Evolutionary conservation across 176 grass and related monocot species (phyloP).

Genomic region (Bromus sterilis): DNA sequence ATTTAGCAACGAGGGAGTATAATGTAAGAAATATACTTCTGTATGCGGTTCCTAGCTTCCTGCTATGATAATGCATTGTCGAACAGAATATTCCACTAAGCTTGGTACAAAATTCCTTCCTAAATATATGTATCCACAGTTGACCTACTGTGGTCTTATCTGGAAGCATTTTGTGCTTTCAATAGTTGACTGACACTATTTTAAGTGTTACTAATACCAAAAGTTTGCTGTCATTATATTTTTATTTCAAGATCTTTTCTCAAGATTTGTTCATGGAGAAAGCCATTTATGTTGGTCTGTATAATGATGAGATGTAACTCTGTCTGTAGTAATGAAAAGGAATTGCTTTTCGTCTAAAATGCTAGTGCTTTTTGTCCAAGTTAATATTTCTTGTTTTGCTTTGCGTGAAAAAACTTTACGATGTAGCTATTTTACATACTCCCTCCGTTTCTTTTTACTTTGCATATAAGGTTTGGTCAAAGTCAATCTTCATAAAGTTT

Average conservation of each 20-base stretch:
- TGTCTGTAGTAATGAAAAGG: not conserved
- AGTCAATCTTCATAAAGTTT: too few species aligned
- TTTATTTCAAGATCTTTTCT: not conserved
- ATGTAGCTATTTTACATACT: too few species aligned
- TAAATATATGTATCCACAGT: slow-evolving; percentile 4
- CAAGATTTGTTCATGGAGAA: slow-evolving; percentile 1
- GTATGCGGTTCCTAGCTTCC: not conserved
- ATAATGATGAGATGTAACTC: not conserved
- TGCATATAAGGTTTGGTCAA: too few species aligned
- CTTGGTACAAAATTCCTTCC: slow-evolving; percentile 9
- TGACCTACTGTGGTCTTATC: not conserved
- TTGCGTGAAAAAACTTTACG: too few species aligned
- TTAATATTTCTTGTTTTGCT: not conserved
- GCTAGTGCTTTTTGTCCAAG: slow-evolving; percentile 1
- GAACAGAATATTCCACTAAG: slow-evolving; percentile 15
- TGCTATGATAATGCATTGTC: not conserved
- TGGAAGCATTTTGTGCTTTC: slow-evolving; percentile 14
- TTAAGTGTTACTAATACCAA: not conserved
- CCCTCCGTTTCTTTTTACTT: too few species aligned
- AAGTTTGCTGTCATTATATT: slow-evolving; percentile 1
- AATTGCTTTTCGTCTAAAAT: not conserved
- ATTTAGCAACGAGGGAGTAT: too few species aligned
- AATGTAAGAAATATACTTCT: not conserved
- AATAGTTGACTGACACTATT: not conserved
- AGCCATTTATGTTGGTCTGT: not conserved